Base-by-base conservation (phyloP, 1,284 basidiomycete species). In the Rhodotorula sp. region DNA sequence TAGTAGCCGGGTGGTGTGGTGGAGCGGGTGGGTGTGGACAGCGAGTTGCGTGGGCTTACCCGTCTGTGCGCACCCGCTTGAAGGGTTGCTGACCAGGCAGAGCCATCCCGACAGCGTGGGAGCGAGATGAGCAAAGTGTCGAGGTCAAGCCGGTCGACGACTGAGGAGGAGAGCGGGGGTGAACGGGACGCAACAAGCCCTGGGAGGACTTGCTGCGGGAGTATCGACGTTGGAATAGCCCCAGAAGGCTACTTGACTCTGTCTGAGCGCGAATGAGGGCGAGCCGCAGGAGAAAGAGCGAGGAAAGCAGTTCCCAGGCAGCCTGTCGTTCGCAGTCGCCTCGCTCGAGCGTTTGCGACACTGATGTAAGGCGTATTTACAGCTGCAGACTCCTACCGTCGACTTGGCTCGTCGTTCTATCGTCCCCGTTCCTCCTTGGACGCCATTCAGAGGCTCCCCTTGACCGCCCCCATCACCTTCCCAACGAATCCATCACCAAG, bases 31-130 rank as follows among this genome's bases (percentile, higher is more conserved):
- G 7, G 59, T n/a, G 53, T 1, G 11, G 24, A 7, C 1, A 20
- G 34, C n/a, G 31, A 20, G n/a, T 10, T 18, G 52, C 30, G 31
- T 4, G 52, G 52, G 52, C 53, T 34, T 20, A 66, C 65, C 65
- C 65, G 28, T 61, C 59, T n/a, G 65, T 66, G 24, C 65, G 65
- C 24, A 62, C 26, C 8, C 65, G 65, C 50, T 66, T 61, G 46
- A 18, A 34, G 6, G 64, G 52, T 2, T 52, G 64, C 24, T 20
- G 51, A 1, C 26, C 31, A 8, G 30, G 47, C 6, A 53, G 37
- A 7, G 63, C 50, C 56, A 59, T 58, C 30, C 11, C 24, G 18
- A 37, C 9, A 44, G 40, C 40, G 40, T 44, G 40, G 13, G 40
- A 44, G 40, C 40, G 40, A 44, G 20, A 7, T 47, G 44, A 16